A percentile compares a stretch with the other conserved stretches of the same genome.
Evolutionary conservation across 177 flowering plant species (phyloP).

Genomic region (Vitis hybrid): DNA sequence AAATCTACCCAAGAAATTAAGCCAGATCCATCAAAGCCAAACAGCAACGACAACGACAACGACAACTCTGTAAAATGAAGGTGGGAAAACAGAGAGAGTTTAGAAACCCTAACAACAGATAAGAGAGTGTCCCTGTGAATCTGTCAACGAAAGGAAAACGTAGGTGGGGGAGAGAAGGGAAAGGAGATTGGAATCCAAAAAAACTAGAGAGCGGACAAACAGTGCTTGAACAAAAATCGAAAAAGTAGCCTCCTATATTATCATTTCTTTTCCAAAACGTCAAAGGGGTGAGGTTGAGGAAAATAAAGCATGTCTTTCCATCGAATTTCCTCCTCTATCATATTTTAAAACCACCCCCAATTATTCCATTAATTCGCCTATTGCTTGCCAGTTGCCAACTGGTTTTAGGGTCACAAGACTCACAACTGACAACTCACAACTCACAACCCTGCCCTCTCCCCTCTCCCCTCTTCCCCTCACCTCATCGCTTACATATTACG

Average conservation of each 20-base stretch:
- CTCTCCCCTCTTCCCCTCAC: background rate
- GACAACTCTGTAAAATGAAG: too few relatives aligned
- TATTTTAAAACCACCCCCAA: background rate
- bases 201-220: conserved; percentile 43
- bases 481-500: background rate
- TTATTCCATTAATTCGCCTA: background rate
- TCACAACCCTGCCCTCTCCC: too few relatives aligned
- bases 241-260: conserved; percentile 10
- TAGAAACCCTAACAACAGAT: too few relatives aligned
- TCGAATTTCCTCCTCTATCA: background rate
- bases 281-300: too few relatives aligned
- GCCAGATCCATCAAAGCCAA: background rate
- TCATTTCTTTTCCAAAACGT: background rate
- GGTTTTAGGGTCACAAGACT: background rate
- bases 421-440: too few relatives aligned
- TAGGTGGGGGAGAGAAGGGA: background rate
- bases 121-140: too few relatives aligned
- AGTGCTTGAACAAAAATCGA: conserved; percentile 33
- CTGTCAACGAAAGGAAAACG: too few relatives aligned
- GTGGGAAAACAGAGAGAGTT: too few relatives aligned
- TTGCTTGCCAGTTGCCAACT: conserved; percentile 19
- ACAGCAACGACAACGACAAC: too few relatives aligned
- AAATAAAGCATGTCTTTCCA: background rate
- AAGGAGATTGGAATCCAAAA: conserved; percentile 19
- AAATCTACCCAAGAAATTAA: too few relatives aligned